phyloP scores from a whole-genome alignment of 2,329 filamentous ascomycete genomes.

The Alternaria novae-zelandiae region DNA sequence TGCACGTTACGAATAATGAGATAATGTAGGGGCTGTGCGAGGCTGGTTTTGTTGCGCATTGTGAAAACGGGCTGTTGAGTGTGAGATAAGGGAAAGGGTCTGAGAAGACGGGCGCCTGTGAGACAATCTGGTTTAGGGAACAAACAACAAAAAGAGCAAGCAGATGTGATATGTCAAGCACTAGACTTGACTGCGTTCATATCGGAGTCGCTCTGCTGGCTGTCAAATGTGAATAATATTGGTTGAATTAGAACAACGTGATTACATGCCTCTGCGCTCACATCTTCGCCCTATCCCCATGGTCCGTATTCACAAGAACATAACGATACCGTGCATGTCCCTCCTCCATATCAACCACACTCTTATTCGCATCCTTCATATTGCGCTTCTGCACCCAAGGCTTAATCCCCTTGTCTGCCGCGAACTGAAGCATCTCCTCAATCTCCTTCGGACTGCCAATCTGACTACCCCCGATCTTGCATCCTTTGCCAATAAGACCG shows the following conservation, averaged over 20 bases:
- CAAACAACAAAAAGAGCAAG: not conserved
- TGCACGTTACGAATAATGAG: not conserved
- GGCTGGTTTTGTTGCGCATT: not conserved
- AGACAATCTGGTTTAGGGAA: not conserved
- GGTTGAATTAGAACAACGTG: not conserved
- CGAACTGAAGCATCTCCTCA: constrained; percentile 66
- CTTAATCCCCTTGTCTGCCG: constrained; percentile 63
- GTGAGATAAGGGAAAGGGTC: not conserved
- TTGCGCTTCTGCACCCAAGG: constrained; percentile 68
- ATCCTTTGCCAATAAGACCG: constrained; percentile 63
- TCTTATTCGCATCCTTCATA: constrained; percentile 62
- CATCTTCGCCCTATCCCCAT: constrained; percentile 32
- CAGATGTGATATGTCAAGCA: not conserved
- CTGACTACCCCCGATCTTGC: constrained; percentile 53
- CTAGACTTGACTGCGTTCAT: not conserved
- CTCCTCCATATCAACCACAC: constrained; percentile 62
- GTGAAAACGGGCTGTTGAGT: not conserved
- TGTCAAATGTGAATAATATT: not conserved
- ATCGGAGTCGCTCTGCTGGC: not conserved
- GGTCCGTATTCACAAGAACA: constrained; percentile 41
- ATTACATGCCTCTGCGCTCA: constrained; percentile 3
- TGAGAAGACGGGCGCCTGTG: not conserved
- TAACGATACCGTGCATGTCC: constrained; percentile 60
- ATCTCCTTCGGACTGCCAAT: constrained; percentile 66
- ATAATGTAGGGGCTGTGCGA: not conserved